These are phyloP conservation scores for Ophiobolus disseminans DNA, from an alignment of 2,329 filamentous ascomycete species.

Conservation along the genomic window DNA sequence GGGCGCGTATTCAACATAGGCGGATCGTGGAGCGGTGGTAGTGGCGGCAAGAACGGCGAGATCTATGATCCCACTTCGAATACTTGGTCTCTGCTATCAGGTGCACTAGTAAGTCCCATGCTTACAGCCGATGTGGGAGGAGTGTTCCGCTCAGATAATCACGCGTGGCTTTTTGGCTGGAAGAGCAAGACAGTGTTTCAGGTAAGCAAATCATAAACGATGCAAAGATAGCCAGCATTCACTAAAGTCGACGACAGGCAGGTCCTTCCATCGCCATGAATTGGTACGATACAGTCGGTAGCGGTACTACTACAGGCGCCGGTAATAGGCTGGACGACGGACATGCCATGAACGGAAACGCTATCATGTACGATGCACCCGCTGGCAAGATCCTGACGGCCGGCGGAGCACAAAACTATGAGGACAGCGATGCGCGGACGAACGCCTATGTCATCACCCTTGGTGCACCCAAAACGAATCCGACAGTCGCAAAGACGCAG, in stretches of 20 bases:
- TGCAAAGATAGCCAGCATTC: no score
- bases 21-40: slow-evolving; percentile 62
- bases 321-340: slow-evolving; percentile 54
- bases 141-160: slow-evolving; percentile 59
- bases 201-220: no score
- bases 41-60: slow-evolving; percentile 63
- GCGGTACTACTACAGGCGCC: slow-evolving; percentile 52
- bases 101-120: slow-evolving; percentile 57
- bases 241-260: no score
- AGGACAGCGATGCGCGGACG: slow-evolving; percentile 51
- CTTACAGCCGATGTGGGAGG: slow-evolving; percentile 57
- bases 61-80: slow-evolving; percentile 51
- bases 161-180: slow-evolving; percentile 63
- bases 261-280: slow-evolving; percentile 63
- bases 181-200: slow-evolving; percentile 60
- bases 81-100: slow-evolving; percentile 56
- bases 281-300: slow-evolving; percentile 60
- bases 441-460: slow-evolving; percentile 61
- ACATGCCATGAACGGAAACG: slow-evolving; percentile 64
- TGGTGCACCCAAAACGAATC: slow-evolving; percentile 31
- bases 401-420: slow-evolving; percentile 59
- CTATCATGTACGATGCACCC: slow-evolving; percentile 64
- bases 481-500: slow-evolving; percentile 26
- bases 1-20: slow-evolving; percentile 66
- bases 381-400: slow-evolving; percentile 62